These are phyloP conservation scores for Gonium pectorale DNA, from an alignment of 139 green algal genomes.

Conservation along the genomic window DNA sequence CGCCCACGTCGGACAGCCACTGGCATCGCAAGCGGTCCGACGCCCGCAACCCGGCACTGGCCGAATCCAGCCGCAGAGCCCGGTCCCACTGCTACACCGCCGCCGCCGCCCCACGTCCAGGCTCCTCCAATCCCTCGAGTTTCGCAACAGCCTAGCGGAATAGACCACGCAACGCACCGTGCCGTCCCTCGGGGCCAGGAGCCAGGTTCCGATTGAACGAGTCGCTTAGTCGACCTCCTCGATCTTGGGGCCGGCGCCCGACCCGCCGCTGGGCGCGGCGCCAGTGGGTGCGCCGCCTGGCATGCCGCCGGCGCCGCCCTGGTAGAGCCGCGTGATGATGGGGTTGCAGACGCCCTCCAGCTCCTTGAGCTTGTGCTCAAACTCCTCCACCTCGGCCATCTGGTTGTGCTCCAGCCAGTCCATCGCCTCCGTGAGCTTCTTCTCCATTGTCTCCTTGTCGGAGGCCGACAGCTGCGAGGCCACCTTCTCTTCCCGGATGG, in stretches of 20 bases:
- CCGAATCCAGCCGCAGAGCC: too few species aligned
- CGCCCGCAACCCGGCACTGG: too few species aligned
- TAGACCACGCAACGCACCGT: too few species aligned
- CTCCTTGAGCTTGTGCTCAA: constrained; percentile 98
- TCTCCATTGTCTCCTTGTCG: constrained; percentile 94
- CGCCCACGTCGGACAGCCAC: too few species aligned
- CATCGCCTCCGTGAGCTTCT: constrained; percentile 87
- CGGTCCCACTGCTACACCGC: too few species aligned
- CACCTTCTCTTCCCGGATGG: constrained; percentile 92
- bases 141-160: too few species aligned
- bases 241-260: constrained; percentile 77
- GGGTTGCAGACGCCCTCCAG: constrained; percentile 94
- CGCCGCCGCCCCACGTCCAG: too few species aligned
- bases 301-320: constrained; percentile 62
- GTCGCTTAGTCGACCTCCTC: constrained; percentile 89
- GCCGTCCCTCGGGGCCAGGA: too few species aligned
- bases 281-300: constrained; percentile 46
- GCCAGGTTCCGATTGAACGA: too few species aligned
- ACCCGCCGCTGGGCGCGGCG: constrained; percentile 14
- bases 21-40: too few species aligned
- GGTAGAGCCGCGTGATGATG: constrained; percentile 91
- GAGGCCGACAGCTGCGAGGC: constrained; percentile 53
- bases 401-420: constrained; percentile 97
- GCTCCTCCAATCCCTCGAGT: too few species aligned
- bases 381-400: constrained; percentile 96